Percentiles rank a stretch among this genome's conserved stretches.
Conservation (phyloP, 176 grass and related monocot species). For the Chrysopogon serrulatus region DNA sequence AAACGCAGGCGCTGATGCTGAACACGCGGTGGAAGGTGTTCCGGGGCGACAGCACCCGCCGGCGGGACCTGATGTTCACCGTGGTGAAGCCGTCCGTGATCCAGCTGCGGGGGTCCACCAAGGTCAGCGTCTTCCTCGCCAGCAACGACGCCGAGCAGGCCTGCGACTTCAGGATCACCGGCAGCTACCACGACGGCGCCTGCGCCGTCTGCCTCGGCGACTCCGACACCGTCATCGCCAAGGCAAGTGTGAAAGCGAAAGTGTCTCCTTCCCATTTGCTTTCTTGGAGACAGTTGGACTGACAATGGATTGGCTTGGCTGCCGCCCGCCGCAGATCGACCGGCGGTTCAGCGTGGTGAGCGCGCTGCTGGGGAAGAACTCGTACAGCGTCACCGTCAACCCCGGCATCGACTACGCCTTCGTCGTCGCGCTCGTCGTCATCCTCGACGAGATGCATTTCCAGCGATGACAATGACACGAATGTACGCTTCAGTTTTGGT, state of each 20-base stretch:
- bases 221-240: conserved; percentile 40
- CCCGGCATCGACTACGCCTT: conserved; percentile 74
- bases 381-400: conserved; percentile 54
- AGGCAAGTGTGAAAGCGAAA: too few species aligned
- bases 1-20: conserved; percentile 28
- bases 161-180: conserved; percentile 60
- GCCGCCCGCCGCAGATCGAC: conserved; percentile 42
- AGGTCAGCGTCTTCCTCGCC: conserved; percentile 57
- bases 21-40: conserved; percentile 56
- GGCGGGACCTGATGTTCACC: conserved; percentile 48
- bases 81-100: conserved; percentile 50
- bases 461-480: conserved; percentile 21
- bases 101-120: conserved; percentile 38
- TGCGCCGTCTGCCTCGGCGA: conserved; percentile 50
- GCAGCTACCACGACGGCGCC: conserved; percentile 50
- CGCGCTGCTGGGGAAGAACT: conserved; percentile 50
- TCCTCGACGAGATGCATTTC: conserved; percentile 59
- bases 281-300: not conserved
- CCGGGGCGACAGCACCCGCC: conserved; percentile 47
- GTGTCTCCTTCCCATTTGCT: not conserved
- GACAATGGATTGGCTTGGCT: not conserved
- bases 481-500: not conserved
- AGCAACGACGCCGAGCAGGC: conserved; percentile 44
- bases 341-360: conserved; percentile 48
- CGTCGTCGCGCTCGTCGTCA: conserved; percentile 61